phyloP scores from a whole-genome alignment of 257 asterid species.

The Jacaranda mimosifolia region DNA sequence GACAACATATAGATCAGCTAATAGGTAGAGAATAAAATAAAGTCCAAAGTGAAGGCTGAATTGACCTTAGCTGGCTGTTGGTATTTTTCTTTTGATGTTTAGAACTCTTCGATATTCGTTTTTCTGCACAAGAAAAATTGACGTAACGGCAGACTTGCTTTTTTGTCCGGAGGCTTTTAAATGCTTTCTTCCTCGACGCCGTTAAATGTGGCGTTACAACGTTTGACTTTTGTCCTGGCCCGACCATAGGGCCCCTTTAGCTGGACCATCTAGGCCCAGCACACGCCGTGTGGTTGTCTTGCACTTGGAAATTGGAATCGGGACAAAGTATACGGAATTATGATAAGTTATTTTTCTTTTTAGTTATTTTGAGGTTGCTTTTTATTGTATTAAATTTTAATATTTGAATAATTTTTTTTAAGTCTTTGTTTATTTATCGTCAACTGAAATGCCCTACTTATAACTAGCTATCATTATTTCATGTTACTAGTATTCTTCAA shows the following conservation, averaged over 20 bases:
- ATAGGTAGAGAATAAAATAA: neutral
- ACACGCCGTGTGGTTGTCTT: neutral
- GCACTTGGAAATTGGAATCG: neutral
- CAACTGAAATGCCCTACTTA: no score
- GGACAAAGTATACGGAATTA: neutral
- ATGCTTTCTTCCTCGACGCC: constrained; percentile 29
- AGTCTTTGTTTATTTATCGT: no score
- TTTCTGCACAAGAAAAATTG: constrained; percentile 36
- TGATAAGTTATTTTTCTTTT: neutral
- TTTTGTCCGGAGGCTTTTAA: constrained; percentile 33
- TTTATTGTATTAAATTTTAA: no score
- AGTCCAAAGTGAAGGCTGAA: neutral
- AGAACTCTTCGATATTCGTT: neutral
- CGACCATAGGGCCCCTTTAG: neutral
- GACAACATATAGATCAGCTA: no score
- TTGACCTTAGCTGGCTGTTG: constrained; percentile 18
- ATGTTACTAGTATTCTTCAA: no score
- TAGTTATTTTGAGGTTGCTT: neutral
- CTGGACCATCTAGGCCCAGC: constrained; percentile 23
- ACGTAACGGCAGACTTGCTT: constrained; percentile 41
- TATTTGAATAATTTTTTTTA: no score
- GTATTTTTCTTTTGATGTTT: neutral
- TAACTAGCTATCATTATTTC: no score
- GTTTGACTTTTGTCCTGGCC: constrained; percentile 31
- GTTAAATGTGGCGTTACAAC: constrained; percentile 33